A percentile compares a stretch with the other conserved stretches of the same genome.
phyloP scores from a whole-genome alignment of 139 green algal genomes.

The Tetradesmus obliquus region DNA sequence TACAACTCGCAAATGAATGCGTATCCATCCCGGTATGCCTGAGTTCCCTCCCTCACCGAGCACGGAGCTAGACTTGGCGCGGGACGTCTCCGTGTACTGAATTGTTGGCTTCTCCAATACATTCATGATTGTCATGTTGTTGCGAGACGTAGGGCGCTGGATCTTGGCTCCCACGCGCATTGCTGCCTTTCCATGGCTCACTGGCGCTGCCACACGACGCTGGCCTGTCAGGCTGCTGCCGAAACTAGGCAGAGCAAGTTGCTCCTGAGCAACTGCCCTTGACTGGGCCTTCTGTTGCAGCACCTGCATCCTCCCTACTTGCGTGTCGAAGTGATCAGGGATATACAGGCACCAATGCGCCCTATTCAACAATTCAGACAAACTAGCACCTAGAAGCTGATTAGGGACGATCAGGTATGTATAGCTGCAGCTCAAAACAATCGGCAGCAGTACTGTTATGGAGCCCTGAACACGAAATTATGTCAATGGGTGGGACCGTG shows the following conservation, averaged over 20 bases:
- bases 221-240: not conserved
- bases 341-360: not conserved
- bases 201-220: slow-evolving; percentile 15
- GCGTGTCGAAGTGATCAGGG: not conserved
- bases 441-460: not conserved
- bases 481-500: not conserved
- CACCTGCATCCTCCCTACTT: not conserved
- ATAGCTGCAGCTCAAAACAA: too few species aligned
- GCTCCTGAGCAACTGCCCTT: not conserved
- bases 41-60: slow-evolving; percentile 54
- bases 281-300: not conserved
- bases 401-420: not conserved
- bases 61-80: slow-evolving; percentile 56
- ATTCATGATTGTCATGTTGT: slow-evolving; percentile 46
- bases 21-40: not conserved
- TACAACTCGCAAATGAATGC: not conserved
- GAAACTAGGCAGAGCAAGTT: slow-evolving; percentile 8
- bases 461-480: not conserved
- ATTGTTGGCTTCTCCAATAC: slow-evolving; percentile 63
- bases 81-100: slow-evolving; percentile 57
- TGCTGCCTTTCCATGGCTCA: not conserved
- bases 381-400: not conserved
- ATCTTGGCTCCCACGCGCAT: not conserved
- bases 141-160: slow-evolving; percentile 4
- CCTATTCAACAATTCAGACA: not conserved